Base-by-base conservation (phyloP, 2,329 filamentous ascomycete genomes). In the Xylaria sp. region DNA sequence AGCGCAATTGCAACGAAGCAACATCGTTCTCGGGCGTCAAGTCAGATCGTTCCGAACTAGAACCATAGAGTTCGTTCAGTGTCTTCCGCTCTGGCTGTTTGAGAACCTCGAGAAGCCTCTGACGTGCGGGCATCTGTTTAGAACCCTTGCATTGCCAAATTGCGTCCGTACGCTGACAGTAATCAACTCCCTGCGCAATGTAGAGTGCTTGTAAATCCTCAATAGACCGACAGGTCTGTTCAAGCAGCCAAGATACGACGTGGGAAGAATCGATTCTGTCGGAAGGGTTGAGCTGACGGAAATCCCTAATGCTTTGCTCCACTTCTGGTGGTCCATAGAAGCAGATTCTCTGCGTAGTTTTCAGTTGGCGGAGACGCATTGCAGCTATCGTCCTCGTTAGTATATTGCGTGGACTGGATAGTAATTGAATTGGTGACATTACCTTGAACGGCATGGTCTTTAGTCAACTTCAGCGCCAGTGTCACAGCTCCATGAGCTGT, bases 351-450 rank as follows among this genome's bases (percentile, higher is more conserved):
- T 92, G 89, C 0, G 86, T 86, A 0, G 83, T 81, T 0, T 79
- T 80, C 0, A 92, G 80, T 55, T 91, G 86, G 1, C 90, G 83
- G 0, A 92, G 77, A 65, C 90, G 81, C 90, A 92, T 92, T 0
- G 89, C 89, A 59, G 90, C 90, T 88, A 68, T 28, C 1, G 4
- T 48, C 10, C 3, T 48, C n/a, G n/a, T n/a, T n/a, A n/a, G n/a
- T n/a, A n/a, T n/a, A n/a, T n/a, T n/a, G n/a, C n/a, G n/a, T n/a
- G n/a, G n/a, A n/a, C n/a, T n/a, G n/a, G n/a, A n/a, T n/a, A n/a
- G n/a, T n/a, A n/a, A n/a, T n/a, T n/a, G n/a, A n/a, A n/a, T n/a
- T n/a, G n/a, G 9, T 28, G 31, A 20, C 46, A 8, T 62, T 68
- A 73, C 71, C 86, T 83, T 91, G 89, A 0, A 90, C 87, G 0